phyloP scores from a whole-genome alignment of 768 basidiomycete genomes.

The Leccinum sublutescens region DNA sequence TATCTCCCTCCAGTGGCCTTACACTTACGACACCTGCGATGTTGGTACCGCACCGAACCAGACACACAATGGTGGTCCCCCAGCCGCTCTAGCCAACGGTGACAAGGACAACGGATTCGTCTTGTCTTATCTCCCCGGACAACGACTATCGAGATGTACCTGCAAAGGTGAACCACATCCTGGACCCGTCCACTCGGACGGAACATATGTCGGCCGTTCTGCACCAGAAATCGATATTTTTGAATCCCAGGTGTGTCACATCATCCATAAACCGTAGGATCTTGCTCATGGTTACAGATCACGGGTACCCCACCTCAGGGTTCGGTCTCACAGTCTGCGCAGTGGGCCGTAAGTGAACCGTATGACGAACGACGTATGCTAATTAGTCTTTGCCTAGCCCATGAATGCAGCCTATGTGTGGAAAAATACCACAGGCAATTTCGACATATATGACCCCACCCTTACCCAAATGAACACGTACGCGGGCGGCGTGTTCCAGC shows the following conservation, averaged over 20 bases:
- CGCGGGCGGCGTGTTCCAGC: slow-evolving; percentile 76
- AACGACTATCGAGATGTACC: slow-evolving; percentile 85
- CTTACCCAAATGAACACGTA: slow-evolving; percentile 61
- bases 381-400: slow-evolving; percentile 46
- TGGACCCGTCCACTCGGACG: slow-evolving; percentile 75
- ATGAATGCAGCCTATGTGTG: slow-evolving; percentile 74
- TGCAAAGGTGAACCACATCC: slow-evolving; percentile 85
- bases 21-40: slow-evolving; percentile 84
- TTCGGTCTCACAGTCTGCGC: slow-evolving; percentile 80
- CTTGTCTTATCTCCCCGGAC: slow-evolving; percentile 85
- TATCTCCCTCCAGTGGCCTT: slow-evolving; percentile 59
- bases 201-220: slow-evolving; percentile 74
- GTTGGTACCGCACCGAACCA: slow-evolving; percentile 92
- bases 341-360: slow-evolving; percentile 62
- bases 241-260: slow-evolving; percentile 64
- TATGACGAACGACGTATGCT: not conserved
- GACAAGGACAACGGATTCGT: slow-evolving; percentile 50
- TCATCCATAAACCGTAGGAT: not conserved
- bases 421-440: slow-evolving; percentile 61
- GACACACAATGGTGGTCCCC: slow-evolving; percentile 63
- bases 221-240: slow-evolving; percentile 92
- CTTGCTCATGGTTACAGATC: slow-evolving; percentile 30
- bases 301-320: slow-evolving; percentile 39
- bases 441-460: slow-evolving; percentile 53
- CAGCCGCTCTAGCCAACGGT: slow-evolving; percentile 58